phyloP scores from a whole-genome alignment of 2,329 filamentous ascomycete genomes.

The Rhinocladiella similis region DNA sequence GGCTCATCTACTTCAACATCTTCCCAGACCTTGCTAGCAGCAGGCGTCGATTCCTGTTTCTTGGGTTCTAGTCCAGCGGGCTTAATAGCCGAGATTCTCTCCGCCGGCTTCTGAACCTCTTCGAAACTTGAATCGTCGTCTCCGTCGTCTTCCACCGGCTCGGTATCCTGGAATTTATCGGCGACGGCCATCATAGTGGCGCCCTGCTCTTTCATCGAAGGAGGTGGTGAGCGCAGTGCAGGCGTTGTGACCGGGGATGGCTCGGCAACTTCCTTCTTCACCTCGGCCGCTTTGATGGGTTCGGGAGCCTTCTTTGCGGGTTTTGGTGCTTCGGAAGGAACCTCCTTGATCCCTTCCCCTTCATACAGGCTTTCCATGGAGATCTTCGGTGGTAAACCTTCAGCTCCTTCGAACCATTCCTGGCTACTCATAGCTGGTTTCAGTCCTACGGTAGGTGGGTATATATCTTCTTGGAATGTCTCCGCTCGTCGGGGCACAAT shows the following conservation, averaged over 20 bases:
- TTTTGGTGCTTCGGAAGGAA: conserved; percentile 60
- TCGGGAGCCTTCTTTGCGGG: conserved; percentile 44
- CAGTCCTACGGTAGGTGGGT: conserved; percentile 76
- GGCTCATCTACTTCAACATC: conserved; percentile 9
- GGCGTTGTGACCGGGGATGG: conserved; percentile 35
- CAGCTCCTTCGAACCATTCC: conserved; percentile 88
- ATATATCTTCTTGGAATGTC: conserved; percentile 96
- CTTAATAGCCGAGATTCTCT: conserved; percentile 36
- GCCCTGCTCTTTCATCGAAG: conserved; percentile 80
- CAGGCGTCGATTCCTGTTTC: conserved; percentile 16
- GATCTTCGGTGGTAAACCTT: conserved; percentile 82
- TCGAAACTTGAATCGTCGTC: conserved; percentile 82
- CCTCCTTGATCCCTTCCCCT: conserved; percentile 74
- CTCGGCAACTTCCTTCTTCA: conserved; percentile 48
- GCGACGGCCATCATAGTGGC: conserved; percentile 82
- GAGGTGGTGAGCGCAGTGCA: conserved; percentile 54
- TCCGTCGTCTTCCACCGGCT: conserved; percentile 60
- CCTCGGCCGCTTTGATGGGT: conserved; percentile 45
- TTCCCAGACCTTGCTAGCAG: conserved; percentile 17
- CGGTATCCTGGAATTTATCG: conserved; percentile 78
- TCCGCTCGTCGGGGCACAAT: conserved; percentile 92
- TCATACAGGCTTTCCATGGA: conserved; percentile 91
- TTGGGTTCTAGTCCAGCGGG: conserved; percentile 16
- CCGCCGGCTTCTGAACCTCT: conserved; percentile 73
- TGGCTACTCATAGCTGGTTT: conserved; percentile 76